Evolutionary conservation across 768 basidiomycete genomes (phyloP).

Genomic region (Sporobolomyces phaffii): DNA sequence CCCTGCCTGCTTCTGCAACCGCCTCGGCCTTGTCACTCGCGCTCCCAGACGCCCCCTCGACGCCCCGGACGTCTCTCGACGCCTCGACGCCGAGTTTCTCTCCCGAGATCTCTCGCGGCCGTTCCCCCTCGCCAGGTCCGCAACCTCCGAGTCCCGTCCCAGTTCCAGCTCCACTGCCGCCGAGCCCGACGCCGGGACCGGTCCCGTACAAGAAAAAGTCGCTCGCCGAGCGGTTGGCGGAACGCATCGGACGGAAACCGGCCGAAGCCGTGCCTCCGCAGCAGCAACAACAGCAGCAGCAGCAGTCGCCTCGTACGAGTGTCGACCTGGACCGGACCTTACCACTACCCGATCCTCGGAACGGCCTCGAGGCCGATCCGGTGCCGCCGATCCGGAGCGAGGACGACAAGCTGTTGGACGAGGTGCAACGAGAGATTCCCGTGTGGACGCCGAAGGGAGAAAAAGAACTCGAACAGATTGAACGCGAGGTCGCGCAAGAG

Average conservation of each 20-base stretch:
- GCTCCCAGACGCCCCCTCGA: not conserved
- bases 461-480: conserved; percentile 19
- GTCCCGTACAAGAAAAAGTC: conserved; percentile 20
- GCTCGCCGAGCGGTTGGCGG: conserved; percentile 25
- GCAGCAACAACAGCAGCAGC: too few species aligned
- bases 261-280: not conserved
- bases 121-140: not conserved
- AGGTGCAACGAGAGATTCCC: conserved; percentile 10
- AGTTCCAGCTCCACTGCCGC: not conserved
- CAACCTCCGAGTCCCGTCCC: conserved; percentile 10
- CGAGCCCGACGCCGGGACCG: not conserved
- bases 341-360: too few species aligned
- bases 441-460: conserved; percentile 9
- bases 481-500: conserved; percentile 4
- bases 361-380: not conserved
- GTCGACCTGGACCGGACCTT: not conserved
- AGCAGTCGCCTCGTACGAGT: not conserved
- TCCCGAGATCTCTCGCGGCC: not conserved
- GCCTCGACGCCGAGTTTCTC: not conserved
- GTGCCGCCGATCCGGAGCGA: not conserved
- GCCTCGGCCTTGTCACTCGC: not conserved
- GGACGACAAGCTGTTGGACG: not conserved
- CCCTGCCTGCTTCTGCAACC: not conserved
- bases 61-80: conserved; percentile 17
- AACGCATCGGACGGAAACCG: conserved; percentile 17